Conservation (phyloP, 352 stramenopile species). For the Aphanomyces cochlioides region DNA sequence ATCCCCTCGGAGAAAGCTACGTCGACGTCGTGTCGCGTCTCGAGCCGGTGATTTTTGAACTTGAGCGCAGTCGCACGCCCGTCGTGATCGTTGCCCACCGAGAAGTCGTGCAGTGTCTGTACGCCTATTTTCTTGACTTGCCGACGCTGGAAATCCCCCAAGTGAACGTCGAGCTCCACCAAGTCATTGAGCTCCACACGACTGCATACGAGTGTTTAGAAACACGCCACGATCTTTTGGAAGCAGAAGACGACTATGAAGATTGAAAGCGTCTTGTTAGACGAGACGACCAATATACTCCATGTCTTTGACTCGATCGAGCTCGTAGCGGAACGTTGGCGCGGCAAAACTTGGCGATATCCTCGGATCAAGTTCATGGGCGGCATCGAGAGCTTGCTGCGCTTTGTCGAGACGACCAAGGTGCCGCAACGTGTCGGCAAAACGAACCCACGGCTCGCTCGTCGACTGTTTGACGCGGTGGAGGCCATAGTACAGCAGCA, state of each 20-base stretch:
- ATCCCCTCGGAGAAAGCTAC: conserved; percentile 90
- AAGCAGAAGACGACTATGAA: background rate
- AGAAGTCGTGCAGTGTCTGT: conserved; percentile 80
- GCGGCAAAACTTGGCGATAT: background rate
- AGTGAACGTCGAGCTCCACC: background rate
- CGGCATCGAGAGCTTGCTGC: conserved; percentile 47
- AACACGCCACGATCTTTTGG: conserved; percentile 5
- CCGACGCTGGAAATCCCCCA: conserved; percentile 33
- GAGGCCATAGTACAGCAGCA: conserved; percentile 47
- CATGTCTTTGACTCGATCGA: background rate
- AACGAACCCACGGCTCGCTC: conserved; percentile 43
- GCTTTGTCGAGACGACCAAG: conserved; percentile 43
- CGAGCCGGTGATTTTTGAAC: conserved; percentile 90
- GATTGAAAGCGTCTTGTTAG: background rate
- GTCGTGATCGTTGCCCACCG: conserved; percentile 85
- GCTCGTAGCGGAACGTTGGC: background rate
- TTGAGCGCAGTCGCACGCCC: conserved; percentile 83
- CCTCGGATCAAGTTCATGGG: conserved; percentile 41
- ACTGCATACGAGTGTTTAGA: conserved; percentile 25
- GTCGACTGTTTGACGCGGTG: conserved; percentile 29
- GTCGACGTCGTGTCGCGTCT: conserved; percentile 91
- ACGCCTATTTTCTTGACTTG: conserved; percentile 81
- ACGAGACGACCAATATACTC: background rate
- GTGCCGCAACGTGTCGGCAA: conserved; percentile 63
- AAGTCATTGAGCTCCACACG: conserved; percentile 27